Conservation (phyloP, 768 basidiomycete species). For the Strobilomyces confusus region DNA sequence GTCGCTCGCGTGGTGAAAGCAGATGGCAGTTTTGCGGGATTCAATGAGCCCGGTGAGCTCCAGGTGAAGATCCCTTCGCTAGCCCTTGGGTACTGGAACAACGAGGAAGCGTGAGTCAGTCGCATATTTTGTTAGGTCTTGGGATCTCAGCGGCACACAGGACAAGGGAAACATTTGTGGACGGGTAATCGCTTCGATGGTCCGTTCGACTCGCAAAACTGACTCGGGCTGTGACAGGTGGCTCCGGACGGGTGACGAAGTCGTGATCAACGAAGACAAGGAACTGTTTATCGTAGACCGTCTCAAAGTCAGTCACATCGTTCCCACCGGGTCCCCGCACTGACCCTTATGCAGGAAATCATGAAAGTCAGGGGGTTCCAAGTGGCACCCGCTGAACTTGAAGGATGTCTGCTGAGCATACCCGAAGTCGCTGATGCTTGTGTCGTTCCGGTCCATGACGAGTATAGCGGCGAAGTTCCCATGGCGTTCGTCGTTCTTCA, state of each 20-base stretch:
- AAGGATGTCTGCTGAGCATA: slow-evolving; percentile 60
- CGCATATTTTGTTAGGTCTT: not conserved
- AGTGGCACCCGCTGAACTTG: slow-evolving; percentile 71
- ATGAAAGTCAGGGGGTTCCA: slow-evolving; percentile 71
- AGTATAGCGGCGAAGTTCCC: slow-evolving; percentile 70
- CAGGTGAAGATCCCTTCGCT: slow-evolving; percentile 40
- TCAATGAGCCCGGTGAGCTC: slow-evolving; percentile 60
- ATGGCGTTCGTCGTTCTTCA: slow-evolving; percentile 62
- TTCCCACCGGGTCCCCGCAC: not conserved
- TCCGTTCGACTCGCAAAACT: not conserved
- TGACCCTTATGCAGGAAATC: slow-evolving; percentile 44
- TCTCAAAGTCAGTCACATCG: slow-evolving; percentile 43
- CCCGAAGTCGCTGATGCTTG: slow-evolving; percentile 57
- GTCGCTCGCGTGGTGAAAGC: slow-evolving; percentile 50
- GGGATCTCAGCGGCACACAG: slow-evolving; percentile 29
- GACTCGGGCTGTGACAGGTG: slow-evolving; percentile 39
- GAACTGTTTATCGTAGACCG: slow-evolving; percentile 63
- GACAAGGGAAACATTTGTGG: slow-evolving; percentile 62
- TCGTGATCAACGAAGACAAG: slow-evolving; percentile 46
- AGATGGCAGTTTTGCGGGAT: slow-evolving; percentile 54
- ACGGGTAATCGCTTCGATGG: slow-evolving; percentile 44
- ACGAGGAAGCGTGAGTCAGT: slow-evolving; percentile 54
- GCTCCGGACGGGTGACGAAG: slow-evolving; percentile 69
- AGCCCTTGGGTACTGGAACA: slow-evolving; percentile 48
- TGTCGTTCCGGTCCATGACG: slow-evolving; percentile 64